Evolutionary conservation across 2,329 filamentous ascomycete species (phyloP).

Genomic region (Aphanoascus verrucosus): DNA sequence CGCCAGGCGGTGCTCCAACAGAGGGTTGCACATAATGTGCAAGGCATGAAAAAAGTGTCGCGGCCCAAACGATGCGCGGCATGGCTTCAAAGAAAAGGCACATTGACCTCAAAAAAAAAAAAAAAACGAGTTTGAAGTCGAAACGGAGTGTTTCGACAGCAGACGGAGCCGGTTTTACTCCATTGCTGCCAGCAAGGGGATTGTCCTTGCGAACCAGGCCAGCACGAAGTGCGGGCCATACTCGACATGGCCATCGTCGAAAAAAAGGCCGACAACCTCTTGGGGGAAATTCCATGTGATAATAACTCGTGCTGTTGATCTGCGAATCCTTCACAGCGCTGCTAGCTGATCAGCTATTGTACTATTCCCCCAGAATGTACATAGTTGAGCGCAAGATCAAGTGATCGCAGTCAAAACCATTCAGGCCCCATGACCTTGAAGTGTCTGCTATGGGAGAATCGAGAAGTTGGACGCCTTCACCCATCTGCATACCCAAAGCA

Average conservation of each 20-base stretch:
- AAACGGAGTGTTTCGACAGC: not conserved
- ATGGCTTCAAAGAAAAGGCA: not conserved
- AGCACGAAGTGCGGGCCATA: not conserved
- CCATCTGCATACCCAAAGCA: too few species aligned
- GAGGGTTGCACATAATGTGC: not conserved
- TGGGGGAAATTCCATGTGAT: slow-evolving; percentile 3
- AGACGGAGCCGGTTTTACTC: not conserved
- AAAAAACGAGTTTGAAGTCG: not conserved
- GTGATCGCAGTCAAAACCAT: not conserved
- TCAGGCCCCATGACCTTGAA: too few species aligned
- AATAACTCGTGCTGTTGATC: not conserved
- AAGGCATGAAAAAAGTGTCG: not conserved
- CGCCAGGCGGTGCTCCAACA: not conserved
- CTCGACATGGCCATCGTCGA: not conserved
- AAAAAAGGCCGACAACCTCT: not conserved
- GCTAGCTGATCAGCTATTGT: too few species aligned
- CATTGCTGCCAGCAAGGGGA: too few species aligned
- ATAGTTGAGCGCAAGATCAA: too few species aligned
- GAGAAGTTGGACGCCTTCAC: too few species aligned
- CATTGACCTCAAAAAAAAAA: not conserved
- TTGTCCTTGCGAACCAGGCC: too few species aligned
- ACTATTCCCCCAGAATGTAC: too few species aligned
- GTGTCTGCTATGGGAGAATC: too few species aligned
- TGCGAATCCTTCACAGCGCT: not conserved
- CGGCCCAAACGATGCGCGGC: not conserved